Evolutionary conservation across 2,329 filamentous ascomycete species (phyloP).

Genomic region (Chrysoporthe cubensis): DNA sequence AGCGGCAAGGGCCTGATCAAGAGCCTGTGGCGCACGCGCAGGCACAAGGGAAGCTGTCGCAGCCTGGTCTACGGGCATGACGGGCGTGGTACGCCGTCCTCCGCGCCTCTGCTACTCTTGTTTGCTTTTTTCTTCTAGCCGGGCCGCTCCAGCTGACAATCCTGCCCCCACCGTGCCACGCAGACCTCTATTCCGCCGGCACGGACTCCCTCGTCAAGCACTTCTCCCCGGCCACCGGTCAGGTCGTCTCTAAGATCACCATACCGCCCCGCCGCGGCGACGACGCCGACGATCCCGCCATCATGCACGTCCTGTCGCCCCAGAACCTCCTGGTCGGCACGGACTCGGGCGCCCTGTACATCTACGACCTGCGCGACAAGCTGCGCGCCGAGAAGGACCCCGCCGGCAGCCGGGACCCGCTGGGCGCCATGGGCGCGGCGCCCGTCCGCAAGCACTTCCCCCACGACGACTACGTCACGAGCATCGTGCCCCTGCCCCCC

Average conservation of each 20-base stretch:
- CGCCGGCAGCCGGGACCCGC: slow-evolving; percentile 5
- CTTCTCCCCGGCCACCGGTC: slow-evolving; percentile 58
- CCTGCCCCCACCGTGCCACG: background rate
- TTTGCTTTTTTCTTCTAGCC: background rate
- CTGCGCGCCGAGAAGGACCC: slow-evolving; percentile 27
- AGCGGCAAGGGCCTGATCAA: slow-evolving; percentile 77
- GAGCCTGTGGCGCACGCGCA: slow-evolving; percentile 80
- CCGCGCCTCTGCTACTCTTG: background rate
- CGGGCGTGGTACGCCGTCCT: slow-evolving; percentile 60
- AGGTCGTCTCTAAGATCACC: slow-evolving; percentile 80
- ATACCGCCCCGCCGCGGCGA: slow-evolving; percentile 62
- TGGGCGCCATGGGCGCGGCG: slow-evolving; percentile 57
- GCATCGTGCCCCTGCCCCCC: slow-evolving; percentile 80
- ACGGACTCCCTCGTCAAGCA: slow-evolving; percentile 60
- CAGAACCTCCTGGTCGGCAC: slow-evolving; percentile 88
- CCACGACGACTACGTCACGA: slow-evolving; percentile 92
- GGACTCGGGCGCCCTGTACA: slow-evolving; percentile 86
- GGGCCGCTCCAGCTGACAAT: background rate
- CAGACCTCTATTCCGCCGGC: slow-evolving; percentile 61
- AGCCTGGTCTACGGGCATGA: slow-evolving; percentile 79
- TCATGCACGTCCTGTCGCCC: slow-evolving; percentile 82
- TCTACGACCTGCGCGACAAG: slow-evolving; percentile 77
- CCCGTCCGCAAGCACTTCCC: slow-evolving; percentile 82
- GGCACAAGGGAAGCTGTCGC: slow-evolving; percentile 94
- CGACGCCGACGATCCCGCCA: slow-evolving; percentile 72